Percentiles rank a stretch among this genome's conserved stretches.
Evolutionary conservation across 495 filamentous ascomycete species (phyloP).

Genomic region (Lepidopterella palustris): DNA sequence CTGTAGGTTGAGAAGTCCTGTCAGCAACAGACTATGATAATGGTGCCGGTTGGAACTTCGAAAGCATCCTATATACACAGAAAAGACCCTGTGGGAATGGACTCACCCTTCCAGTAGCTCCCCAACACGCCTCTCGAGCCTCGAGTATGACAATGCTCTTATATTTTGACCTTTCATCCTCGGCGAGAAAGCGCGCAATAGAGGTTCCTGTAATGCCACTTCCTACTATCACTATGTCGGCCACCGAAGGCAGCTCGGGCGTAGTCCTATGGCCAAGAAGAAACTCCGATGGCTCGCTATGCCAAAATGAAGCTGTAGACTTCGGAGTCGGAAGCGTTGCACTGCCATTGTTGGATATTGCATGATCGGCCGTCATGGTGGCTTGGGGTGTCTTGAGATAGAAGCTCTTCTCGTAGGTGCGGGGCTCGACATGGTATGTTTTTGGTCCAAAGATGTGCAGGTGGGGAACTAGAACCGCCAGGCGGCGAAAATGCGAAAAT

Average conservation of each 20-base stretch:
- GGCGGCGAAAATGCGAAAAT: too few relatives aligned
- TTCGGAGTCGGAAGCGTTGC: constrained; percentile 18
- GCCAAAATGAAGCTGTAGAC: constrained; percentile 67
- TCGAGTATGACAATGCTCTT: constrained; percentile 64
- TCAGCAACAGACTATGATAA: neutral
- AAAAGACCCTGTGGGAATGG: too few relatives aligned
- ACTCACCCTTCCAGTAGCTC: constrained; percentile 67
- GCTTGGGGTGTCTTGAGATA: neutral
- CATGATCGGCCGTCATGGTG: neutral
- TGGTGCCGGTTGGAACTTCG: neutral
- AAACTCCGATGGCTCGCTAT: constrained; percentile 49
- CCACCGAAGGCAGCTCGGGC: constrained; percentile 47
- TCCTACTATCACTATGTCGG: constrained; percentile 65
- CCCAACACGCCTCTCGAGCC: constrained; percentile 70
- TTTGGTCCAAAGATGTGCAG: too few relatives aligned
- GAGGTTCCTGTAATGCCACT: constrained; percentile 66
- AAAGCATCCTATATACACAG: neutral
- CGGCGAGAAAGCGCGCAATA: constrained; percentile 56
- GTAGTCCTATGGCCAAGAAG: constrained; percentile 57
- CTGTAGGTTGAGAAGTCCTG: constrained; percentile 22
- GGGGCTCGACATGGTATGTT: neutral
- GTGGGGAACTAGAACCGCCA: neutral
- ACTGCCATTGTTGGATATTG: constrained; percentile 8
- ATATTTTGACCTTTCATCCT: constrained; percentile 36
- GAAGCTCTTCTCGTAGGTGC: neutral